phyloP scores from a whole-genome alignment of 2,329 filamentous ascomycete genomes.

The Fusarium keratoplasticum region DNA sequence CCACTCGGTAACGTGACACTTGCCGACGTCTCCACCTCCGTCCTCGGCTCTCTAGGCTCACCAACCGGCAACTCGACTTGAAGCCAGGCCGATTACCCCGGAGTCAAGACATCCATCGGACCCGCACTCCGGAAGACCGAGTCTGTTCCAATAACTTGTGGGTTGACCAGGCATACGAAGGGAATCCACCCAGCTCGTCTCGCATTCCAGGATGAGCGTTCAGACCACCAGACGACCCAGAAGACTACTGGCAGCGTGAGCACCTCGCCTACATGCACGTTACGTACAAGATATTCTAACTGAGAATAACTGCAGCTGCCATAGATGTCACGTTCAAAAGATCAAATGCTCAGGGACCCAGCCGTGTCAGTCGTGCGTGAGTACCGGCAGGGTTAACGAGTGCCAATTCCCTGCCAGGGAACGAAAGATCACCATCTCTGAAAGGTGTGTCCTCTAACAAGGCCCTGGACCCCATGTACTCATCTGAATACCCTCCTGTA shows the following conservation, averaged over 20 bases:
- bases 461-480: no score
- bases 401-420: slow-evolving; percentile 56
- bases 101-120: slow-evolving; percentile 19
- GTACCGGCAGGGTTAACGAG: slow-evolving; percentile 50
- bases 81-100: slow-evolving; percentile 27
- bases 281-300: slow-evolving; percentile 2
- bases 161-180: slow-evolving; percentile 6
- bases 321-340: slow-evolving; percentile 58
- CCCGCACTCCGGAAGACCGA: slow-evolving; percentile 21
- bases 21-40: slow-evolving; percentile 26
- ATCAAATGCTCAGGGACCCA: slow-evolving; percentile 59
- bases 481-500: neutral
- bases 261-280: neutral
- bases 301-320: slow-evolving; percentile 43
- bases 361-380: slow-evolving; percentile 55
- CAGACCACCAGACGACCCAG: slow-evolving; percentile 35
- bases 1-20: slow-evolving; percentile 12
- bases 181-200: neutral
- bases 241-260: slow-evolving; percentile 44
- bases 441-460: slow-evolving; percentile 31
- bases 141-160: slow-evolving; percentile 24
- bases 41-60: slow-evolving; percentile 6
- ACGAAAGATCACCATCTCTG: slow-evolving; percentile 50
- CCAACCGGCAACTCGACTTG: slow-evolving; percentile 8
- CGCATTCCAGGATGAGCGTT: slow-evolving; percentile 25